A percentile compares a stretch with the other conserved stretches of the same genome.
phyloP scores from a whole-genome alignment of 2,329 filamentous ascomycete genomes.

The Colletotrichum abscissum region DNA sequence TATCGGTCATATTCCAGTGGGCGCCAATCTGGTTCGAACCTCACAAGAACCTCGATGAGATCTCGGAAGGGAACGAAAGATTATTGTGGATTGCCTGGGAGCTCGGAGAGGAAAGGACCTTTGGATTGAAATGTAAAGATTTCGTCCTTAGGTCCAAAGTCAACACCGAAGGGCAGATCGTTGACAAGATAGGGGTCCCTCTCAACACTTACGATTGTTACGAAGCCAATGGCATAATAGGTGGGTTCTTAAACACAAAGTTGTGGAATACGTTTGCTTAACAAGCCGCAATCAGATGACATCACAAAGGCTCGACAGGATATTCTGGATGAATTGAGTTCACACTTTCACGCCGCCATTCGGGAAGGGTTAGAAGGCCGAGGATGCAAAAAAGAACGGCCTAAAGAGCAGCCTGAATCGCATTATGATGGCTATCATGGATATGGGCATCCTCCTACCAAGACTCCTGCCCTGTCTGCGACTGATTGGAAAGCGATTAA shows the following conservation, averaged over 20 bases:
- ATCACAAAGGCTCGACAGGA: background rate
- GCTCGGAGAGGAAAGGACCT: background rate
- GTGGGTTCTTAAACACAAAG: background rate
- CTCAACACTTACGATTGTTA: background rate
- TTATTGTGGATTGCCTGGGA: conserved; percentile 9
- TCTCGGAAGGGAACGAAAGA: background rate
- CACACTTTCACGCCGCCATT: background rate
- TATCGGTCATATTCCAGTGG: too few species aligned
- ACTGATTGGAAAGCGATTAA: too few species aligned
- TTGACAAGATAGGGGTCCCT: background rate
- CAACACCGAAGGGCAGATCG: background rate
- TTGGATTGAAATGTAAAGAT: fast-evolving
- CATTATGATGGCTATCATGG: too few species aligned
- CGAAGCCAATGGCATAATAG: background rate
- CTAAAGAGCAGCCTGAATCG: too few species aligned
- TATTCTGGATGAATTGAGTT: background rate
- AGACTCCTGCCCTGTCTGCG: too few species aligned
- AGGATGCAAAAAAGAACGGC: background rate
- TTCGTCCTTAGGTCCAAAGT: background rate
- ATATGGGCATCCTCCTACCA: too few species aligned
- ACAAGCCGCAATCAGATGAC: background rate
- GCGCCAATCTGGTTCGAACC: background rate
- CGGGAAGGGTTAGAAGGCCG: background rate
- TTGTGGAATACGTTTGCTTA: fast-evolving
- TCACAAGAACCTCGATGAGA: background rate